Evolutionary conservation across 2,329 filamentous ascomycete species (phyloP).

Genomic region (Aureobasidium sp.): DNA sequence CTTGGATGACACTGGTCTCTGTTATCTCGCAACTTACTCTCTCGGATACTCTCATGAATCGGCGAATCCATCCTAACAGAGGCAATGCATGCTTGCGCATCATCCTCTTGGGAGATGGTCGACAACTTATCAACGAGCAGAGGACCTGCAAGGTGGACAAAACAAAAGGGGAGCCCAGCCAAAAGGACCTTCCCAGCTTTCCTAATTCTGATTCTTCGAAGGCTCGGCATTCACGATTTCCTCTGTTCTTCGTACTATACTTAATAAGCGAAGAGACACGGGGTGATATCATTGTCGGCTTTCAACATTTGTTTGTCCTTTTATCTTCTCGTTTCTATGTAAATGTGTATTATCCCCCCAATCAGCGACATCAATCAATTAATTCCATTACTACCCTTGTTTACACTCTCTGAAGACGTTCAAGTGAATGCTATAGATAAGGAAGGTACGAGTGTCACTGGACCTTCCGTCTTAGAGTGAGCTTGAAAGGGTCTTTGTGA

Average conservation of each 20-base stretch:
- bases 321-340: not conserved
- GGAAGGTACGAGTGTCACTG: no score
- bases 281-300: not conserved
- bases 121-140: not conserved
- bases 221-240: not conserved
- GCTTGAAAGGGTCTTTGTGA: no score
- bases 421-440: no score
- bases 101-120: not conserved
- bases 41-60: not conserved
- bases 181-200: not conserved
- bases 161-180: not conserved
- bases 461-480: no score
- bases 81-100: not conserved
- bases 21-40: not conserved
- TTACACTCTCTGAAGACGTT: not conserved
- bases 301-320: not conserved
- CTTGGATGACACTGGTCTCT: not conserved
- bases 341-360: constrained; percentile 4
- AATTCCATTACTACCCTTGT: not conserved
- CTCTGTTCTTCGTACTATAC: not conserved
- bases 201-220: not conserved
- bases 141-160: not conserved
- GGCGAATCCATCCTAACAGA: not conserved
- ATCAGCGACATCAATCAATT: not conserved
- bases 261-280: not conserved